Conservation (phyloP, 2,329 filamentous ascomycete genomes). For the Rhytidhysteron rufulum region DNA sequence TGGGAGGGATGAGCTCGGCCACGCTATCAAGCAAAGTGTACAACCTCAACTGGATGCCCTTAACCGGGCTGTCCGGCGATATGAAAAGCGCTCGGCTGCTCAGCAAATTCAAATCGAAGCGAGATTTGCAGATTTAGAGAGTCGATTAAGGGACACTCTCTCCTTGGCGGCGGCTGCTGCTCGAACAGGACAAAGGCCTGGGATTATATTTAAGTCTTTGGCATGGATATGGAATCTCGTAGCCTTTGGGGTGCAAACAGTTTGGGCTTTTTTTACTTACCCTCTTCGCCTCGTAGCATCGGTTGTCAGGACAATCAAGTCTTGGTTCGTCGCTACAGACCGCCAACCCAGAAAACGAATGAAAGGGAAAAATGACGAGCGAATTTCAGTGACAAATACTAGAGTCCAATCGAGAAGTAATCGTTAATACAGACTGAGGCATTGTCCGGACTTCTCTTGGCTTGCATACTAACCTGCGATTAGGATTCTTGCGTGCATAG, state of each 20-base stretch:
- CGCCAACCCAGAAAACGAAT: constrained; percentile 18
- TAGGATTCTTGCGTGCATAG: too few species aligned
- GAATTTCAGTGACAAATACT: constrained; percentile 20
- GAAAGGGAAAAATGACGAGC: constrained; percentile 20
- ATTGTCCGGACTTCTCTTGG: too few species aligned
- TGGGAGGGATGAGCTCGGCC: constrained; percentile 41
- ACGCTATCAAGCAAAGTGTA: constrained; percentile 61
- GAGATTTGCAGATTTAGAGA: constrained; percentile 68
- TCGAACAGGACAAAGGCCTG: constrained; percentile 31
- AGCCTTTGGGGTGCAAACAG: constrained; percentile 17
- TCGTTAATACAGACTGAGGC: too few species aligned
- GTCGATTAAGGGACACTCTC: constrained; percentile 70
- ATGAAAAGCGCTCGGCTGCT: constrained; percentile 82
- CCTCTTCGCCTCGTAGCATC: constrained; percentile 21
- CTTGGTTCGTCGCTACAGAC: constrained; percentile 19
- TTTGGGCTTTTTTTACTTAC: constrained; percentile 26
- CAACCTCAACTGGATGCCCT: constrained; percentile 84
- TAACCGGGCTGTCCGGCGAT: constrained; percentile 81
- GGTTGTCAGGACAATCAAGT: constrained; percentile 12
- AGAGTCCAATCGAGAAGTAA: constrained; percentile 26
- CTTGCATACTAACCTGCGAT: too few species aligned
- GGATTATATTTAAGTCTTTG: constrained; percentile 23
- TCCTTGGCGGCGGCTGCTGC: constrained; percentile 71
- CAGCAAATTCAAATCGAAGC: constrained; percentile 73
- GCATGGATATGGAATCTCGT: constrained; percentile 23